Conservation (phyloP, 2,329 filamentous ascomycete genomes). For the Ophiostoma sp. region DNA sequence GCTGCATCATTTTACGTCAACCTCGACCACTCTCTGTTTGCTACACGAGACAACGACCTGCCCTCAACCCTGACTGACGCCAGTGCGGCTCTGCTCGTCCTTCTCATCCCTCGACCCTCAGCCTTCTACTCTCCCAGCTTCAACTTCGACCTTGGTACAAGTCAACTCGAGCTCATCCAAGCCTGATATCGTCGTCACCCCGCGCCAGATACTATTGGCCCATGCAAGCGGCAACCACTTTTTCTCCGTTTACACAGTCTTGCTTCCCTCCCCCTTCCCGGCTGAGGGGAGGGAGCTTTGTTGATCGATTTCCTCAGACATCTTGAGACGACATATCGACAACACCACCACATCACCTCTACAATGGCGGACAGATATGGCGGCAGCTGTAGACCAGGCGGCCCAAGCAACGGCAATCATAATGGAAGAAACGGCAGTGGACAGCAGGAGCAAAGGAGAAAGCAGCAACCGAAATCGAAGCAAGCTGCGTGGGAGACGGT, state of each 20-base stretch:
- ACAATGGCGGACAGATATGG: slow-evolving; percentile 54
- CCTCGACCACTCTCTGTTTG: neutral
- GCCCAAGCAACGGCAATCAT: neutral
- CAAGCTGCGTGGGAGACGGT: slow-evolving; percentile 61
- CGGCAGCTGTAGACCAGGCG: neutral
- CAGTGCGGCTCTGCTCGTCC: neutral
- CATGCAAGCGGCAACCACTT: neutral
- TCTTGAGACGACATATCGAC: neutral
- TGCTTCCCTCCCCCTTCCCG: slow-evolving; percentile 1
- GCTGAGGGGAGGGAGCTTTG: slow-evolving; percentile 5
- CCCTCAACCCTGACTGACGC: neutral
- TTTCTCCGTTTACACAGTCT: neutral
- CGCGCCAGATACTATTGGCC: neutral
- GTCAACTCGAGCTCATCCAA: neutral
- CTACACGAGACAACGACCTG: neutral
- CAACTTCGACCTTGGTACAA: neutral
- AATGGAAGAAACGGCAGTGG: neutral
- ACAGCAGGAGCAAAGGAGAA: slow-evolving; percentile 27
- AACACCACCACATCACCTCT: neutral
- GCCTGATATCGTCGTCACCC: neutral
- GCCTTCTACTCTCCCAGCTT: neutral
- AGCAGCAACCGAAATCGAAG: slow-evolving; percentile 31
- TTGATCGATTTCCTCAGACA: neutral
- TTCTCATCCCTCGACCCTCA: neutral
- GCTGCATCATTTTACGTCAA: neutral